Evolutionary conservation across 331 rosid species (phyloP).

Genomic region (Malus hybrid): DNA sequence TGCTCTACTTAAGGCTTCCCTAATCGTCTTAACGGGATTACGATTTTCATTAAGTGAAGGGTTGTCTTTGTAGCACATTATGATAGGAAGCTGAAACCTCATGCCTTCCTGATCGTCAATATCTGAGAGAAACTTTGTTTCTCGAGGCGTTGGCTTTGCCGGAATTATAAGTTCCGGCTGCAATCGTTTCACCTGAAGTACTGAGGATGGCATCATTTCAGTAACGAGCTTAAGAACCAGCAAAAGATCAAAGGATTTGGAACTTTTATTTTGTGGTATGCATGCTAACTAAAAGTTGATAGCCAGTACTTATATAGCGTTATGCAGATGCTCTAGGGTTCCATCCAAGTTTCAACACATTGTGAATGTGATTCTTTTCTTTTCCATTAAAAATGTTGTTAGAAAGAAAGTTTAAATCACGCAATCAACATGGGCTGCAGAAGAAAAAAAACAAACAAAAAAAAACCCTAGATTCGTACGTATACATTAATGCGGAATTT

Average conservation of each 20-base stretch:
- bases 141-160: conserved; percentile 17
- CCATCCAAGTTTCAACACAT: too few relatives aligned
- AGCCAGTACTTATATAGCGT: background rate
- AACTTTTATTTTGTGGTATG: background rate
- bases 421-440: too few relatives aligned
- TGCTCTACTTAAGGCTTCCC: conserved; percentile 13
- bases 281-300: background rate
- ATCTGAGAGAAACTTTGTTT: conserved; percentile 28
- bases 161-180: conserved; percentile 12
- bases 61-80: conserved; percentile 13
- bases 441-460: too few relatives aligned
- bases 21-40: conserved; percentile 1
- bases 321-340: background rate
- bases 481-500: too few relatives aligned
- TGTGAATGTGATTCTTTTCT: too few relatives aligned
- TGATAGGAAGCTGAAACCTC: conserved; percentile 19
- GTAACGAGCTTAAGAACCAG: background rate
- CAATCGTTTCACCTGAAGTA: background rate
- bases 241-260: background rate
- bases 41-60: background rate
- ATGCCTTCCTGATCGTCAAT: conserved; percentile 26
- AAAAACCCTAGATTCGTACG: too few relatives aligned
- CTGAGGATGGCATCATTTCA: background rate
- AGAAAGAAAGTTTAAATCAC: too few relatives aligned
- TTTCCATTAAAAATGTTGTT: too few relatives aligned